phyloP scores from a whole-genome alignment of 768 basidiomycete genomes.

The Porphyrellus cyaneotinctus region DNA sequence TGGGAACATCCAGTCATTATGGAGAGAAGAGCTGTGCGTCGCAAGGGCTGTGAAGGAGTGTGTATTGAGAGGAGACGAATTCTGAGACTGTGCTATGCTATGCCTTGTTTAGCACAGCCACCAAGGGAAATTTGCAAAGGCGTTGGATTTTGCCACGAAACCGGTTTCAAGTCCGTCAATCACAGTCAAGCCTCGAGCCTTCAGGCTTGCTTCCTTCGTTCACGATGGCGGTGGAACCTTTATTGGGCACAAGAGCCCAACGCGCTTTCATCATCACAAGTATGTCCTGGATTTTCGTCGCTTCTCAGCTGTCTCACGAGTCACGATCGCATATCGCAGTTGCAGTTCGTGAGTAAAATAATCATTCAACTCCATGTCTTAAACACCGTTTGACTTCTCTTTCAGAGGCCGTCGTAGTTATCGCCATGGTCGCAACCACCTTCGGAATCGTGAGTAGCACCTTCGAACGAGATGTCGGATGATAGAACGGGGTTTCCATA shows the following conservation, averaged over 20 bases:
- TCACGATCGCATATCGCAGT: constrained; percentile 35
- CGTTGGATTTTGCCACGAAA: background rate
- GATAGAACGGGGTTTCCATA: constrained; percentile 23
- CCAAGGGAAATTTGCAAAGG: background rate
- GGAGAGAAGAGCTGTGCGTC: constrained; percentile 59
- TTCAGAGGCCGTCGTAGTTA: constrained; percentile 70
- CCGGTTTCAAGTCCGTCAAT: constrained; percentile 4
- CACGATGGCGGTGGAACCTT: constrained; percentile 65
- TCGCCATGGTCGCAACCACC: constrained; percentile 69
- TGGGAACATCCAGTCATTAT: constrained; percentile 46
- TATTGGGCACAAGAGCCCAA: constrained; percentile 72
- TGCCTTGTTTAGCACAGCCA: constrained; percentile 18
- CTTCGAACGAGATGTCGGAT: background rate
- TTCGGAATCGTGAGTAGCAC: constrained; percentile 54
- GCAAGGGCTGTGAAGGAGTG: constrained; percentile 45
- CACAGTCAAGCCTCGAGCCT: constrained; percentile 9
- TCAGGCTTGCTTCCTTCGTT: constrained; percentile 14
- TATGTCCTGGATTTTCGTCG: constrained; percentile 33
- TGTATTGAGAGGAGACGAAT: constrained; percentile 44
- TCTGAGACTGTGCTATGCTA: constrained; percentile 31
- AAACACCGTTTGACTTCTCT: background rate
- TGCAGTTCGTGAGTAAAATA: constrained; percentile 50
- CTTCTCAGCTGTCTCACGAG: constrained; percentile 4
- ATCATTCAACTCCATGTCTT: background rate
- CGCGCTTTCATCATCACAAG: constrained; percentile 67